Evolutionary conservation across 768 basidiomycete species (phyloP).

Genomic region (Flagelloscypha sp.): DNA sequence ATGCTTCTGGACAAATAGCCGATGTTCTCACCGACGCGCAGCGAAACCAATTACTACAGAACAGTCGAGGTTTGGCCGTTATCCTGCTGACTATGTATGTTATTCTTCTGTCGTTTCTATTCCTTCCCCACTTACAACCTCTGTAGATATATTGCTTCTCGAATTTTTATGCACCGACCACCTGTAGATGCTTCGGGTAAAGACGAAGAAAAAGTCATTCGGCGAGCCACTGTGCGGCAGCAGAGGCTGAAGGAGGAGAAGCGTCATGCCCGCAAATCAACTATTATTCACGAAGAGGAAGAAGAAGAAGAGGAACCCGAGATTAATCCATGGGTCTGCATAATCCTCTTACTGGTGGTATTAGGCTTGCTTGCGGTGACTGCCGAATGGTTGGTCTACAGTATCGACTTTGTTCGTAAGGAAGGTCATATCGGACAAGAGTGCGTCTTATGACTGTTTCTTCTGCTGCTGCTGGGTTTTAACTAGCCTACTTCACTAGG

Average conservation of each 20-base stretch:
- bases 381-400: constrained; percentile 67
- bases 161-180: constrained; percentile 64
- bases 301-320: constrained; percentile 38
- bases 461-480: constrained; percentile 1
- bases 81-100: constrained; percentile 54
- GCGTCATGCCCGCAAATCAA: too few species aligned
- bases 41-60: constrained; percentile 40
- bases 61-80: constrained; percentile 61
- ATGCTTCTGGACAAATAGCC: constrained; percentile 13
- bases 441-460: constrained; percentile 23
- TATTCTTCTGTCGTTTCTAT: neutral
- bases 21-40: constrained; percentile 33
- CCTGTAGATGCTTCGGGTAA: constrained; percentile 39
- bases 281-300: constrained; percentile 17
- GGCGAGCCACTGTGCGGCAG: too few species aligned
- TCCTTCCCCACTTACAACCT: constrained; percentile 1
- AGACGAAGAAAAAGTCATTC: too few species aligned
- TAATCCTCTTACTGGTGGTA: constrained; percentile 40
- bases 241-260: constrained; percentile 32
- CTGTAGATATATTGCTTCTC: constrained; percentile 53
- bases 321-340: constrained; percentile 56
- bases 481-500: constrained; percentile 24
- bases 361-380: constrained; percentile 61
- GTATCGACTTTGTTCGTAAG: constrained; percentile 47
- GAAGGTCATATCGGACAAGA: constrained; percentile 38